Base-by-base conservation (phyloP, 2,329 filamentous ascomycete genomes). In the Cercospora beticola region DNA sequence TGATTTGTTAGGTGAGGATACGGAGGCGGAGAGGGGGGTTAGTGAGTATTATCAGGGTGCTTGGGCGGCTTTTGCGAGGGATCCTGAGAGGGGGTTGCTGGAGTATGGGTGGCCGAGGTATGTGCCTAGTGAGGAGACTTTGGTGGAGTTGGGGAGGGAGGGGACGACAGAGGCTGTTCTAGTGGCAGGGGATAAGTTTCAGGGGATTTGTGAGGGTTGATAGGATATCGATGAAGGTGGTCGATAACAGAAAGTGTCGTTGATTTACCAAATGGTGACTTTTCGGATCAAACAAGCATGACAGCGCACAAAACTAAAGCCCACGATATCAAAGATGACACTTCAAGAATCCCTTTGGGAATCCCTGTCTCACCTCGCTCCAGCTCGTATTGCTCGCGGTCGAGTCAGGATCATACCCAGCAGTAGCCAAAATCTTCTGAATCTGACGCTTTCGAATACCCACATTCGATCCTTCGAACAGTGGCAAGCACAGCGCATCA, bases 61-160 rank as follows among this genome's bases (percentile, higher is more conserved):
- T 12, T 80, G 76, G 76, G 75, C 72, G 7, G 68, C 75, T 5
- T 81, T 80, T 74, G 79, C 77, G 5, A 72, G 70, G 36, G 73
- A 80, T 70, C 77, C 79, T 14, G 54, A 28, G 21, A 64, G 67
- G 62, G 77, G 78, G 2, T 68, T 80, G 21, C 66, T 54, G 6
- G 60, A 68, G 5, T 65, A 68, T 57, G 68, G 67, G 21, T 74
- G 73, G 73, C 71, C 70, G 18, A 57, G 28, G 16, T 73, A 71
- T 43, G 62, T 67, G 14, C 23, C 62, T 7, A 46, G 58, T 4
- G 64, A 43, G 36, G 43, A 62, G 62, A 72, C 62, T n/a, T 57
- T 72, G 54, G 23, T 71, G 3, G 62, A 68, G 52, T 16, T 69
- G 21, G 67, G 64, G 1, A 54, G 52, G 23, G 30, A 69, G 14